Evolutionary conservation across 495 filamentous ascomycete genomes (phyloP).

Genomic region (Glonium stellatum): DNA sequence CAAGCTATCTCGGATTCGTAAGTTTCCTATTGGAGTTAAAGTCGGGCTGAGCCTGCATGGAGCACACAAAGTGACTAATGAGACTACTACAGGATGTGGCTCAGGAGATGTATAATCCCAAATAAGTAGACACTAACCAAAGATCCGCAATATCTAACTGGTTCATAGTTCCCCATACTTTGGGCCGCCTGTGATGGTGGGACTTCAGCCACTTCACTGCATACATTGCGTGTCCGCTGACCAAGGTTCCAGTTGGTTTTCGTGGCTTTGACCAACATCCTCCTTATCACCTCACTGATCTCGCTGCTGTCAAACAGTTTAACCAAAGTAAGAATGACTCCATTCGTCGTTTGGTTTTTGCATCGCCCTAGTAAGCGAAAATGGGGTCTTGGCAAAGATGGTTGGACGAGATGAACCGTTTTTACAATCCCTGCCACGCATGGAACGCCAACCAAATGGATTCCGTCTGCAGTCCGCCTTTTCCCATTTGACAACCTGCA

Average conservation of each 20-base stretch:
- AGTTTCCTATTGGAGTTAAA: constrained; percentile 32
- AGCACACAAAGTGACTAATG: constrained; percentile 16
- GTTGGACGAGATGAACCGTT: constrained; percentile 17
- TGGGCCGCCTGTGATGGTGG: constrained; percentile 63
- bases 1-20: constrained; percentile 75
- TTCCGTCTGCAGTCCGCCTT: no score
- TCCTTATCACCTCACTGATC: constrained; percentile 85
- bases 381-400: constrained; percentile 18
- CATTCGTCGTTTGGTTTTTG: constrained; percentile 33
- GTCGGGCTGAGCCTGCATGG: constrained; percentile 15
- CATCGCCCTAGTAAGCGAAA: constrained; percentile 5
- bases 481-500: background rate
- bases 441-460: background rate
- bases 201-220: constrained; percentile 4
- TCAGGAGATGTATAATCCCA: constrained; percentile 29
- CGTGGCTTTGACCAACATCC: constrained; percentile 78
- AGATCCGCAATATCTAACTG: constrained; percentile 34
- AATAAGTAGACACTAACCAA: background rate
- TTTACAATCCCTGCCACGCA: background rate
- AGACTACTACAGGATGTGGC: constrained; percentile 31
- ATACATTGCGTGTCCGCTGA: constrained; percentile 23
- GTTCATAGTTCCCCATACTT: constrained; percentile 44
- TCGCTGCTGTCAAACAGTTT: constrained; percentile 87
- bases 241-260: constrained; percentile 52
- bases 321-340: constrained; percentile 54